Evolutionary conservation across 352 stramenopile species (phyloP), one percentile per base, ranked within the genome.

Genomic region (Globisporangium camurandrum): DNA sequence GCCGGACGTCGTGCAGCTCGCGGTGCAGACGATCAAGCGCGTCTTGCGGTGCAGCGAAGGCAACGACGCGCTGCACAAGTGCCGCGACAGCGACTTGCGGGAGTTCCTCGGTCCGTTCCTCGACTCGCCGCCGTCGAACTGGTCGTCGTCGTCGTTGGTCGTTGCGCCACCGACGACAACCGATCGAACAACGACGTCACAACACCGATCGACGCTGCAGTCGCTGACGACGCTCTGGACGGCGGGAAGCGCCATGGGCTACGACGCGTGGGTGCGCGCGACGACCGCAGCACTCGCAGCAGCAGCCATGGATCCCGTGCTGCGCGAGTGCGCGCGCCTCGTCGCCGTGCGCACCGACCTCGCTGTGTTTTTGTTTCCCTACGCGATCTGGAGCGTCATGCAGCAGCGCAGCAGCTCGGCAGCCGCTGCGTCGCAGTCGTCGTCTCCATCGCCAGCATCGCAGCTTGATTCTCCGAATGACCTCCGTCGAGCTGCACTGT

Each of bases 331-430:
- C 30, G 57, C 62, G 1, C 46, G 51, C 3, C 49, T 94, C 19
- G 41, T 62, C 28, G 44, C 54, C 8, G 49, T 79, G 54, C 64
- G 73, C 30, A 49, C 61, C 19, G 75, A 88, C 47, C 64, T 92
- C 40, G 75, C 80, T 8, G 56, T 89, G 17, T 91, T 91, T 39
- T 52, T 91, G 2, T 89, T 95, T 45, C 82, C 84, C 0, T 88
- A 86, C 24, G 63, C 68, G 6, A 33, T 95, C 0, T 80, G 66
- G 57, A 52, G 46, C 14, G 45, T 66, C 22, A 34, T 82, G 10
- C 59, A 57, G 34, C 36, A 8, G 1, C 17, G 6, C 3, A 41
- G 11, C 9, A 39, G 10, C 2, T 10, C 31, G 31, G 17, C 3
- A 12, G 30, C 30, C 8, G 12, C 33, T n/a, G 33, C 33, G n/a